Base-by-base conservation (phyloP, 176 grass and related monocot species). In the Pharus latifolius region DNA sequence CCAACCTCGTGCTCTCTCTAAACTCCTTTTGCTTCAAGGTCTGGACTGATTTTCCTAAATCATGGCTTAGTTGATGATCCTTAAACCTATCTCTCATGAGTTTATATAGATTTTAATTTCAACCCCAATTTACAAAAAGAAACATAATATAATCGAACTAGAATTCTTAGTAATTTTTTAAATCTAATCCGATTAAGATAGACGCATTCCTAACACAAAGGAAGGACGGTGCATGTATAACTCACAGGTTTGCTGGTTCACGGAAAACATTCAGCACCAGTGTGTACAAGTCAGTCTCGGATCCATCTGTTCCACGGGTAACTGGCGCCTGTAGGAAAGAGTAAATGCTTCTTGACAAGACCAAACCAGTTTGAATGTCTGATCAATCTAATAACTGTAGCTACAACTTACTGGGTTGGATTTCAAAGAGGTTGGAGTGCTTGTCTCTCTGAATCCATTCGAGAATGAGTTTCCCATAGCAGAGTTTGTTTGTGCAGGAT, bases 211-310 rank as follows among this genome's bases (percentile, higher is more conserved):
- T n/a, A n/a, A n/a, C n/a, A n/a, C n/a, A n/a, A 72, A 29, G 28
- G 6, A 57, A 48, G 65, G 52, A 26, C 8, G 16, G 53, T 14
- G 38, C 35, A 49, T 56, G 48, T 6, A 27, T 19, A 71, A 81
- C 87, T 90, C 78, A 98, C 95, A 93, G 16, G 72, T 77, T 78
- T 76, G 78, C 86, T 75, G 89, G 95, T 77, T 99, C 95, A 3
- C 57, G 76, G 72, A 99, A 81, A 72, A 99, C 54, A n/a, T 84
- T 71, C 54, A 94, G 57, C 65, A 94, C 95, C 32, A 73, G 63
- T 29, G 53, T 80, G n/a, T 86, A 73, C 48, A 85, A 66, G 80
- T 99, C 90, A 17, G 67, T 81, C 68, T 66, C 65, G 0, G 84
- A 70, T 73, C 67, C 87, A 60, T 49, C 72, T 49, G 49, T 56